These are phyloP conservation scores for Leucosporidium yakuticum DNA, from an alignment of 768 basidiomycete genomes.

Conservation along the genomic window DNA sequence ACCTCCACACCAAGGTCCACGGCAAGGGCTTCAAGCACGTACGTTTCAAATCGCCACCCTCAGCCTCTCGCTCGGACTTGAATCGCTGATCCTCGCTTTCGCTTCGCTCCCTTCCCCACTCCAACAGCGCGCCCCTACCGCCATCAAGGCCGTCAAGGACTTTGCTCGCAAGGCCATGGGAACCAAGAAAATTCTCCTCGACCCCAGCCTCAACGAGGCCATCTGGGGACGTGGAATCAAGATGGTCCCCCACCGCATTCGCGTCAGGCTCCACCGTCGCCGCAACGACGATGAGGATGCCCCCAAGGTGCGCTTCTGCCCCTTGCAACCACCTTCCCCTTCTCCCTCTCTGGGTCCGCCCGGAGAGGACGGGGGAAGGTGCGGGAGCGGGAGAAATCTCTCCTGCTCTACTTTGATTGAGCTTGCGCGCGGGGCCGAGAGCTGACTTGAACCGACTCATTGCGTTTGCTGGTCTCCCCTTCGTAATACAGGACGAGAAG, in stretches of 20 bases:
- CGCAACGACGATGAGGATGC: constrained; percentile 98
- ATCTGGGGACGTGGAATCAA: constrained; percentile 92
- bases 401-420: not conserved
- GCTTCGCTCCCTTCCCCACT: too few species aligned
- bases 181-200: constrained; percentile 84
- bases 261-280: constrained; percentile 95
- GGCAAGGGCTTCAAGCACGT: constrained; percentile 37
- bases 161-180: constrained; percentile 96
- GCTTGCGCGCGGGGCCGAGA: too few species aligned
- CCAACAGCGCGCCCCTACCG: constrained; percentile 78
- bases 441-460: too few species aligned
- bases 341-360: constrained; percentile 55
- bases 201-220: constrained; percentile 88
- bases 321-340: constrained; percentile 69
- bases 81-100: too few species aligned
- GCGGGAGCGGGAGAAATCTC: not conserved
- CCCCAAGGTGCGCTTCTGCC: constrained; percentile 75
- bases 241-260: constrained; percentile 82
- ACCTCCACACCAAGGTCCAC: constrained; percentile 38
- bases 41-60: too few species aligned
- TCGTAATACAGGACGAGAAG: constrained; percentile 17
- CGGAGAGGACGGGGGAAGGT: constrained; percentile 71
- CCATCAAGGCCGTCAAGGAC: constrained; percentile 84
- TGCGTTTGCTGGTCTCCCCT: too few species aligned
- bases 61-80: constrained; percentile 6